Percentiles rank a stretch among this genome's conserved stretches.
phyloP scores from a whole-genome alignment of 805 yeast species.

The Candida vaughaniae region DNA sequence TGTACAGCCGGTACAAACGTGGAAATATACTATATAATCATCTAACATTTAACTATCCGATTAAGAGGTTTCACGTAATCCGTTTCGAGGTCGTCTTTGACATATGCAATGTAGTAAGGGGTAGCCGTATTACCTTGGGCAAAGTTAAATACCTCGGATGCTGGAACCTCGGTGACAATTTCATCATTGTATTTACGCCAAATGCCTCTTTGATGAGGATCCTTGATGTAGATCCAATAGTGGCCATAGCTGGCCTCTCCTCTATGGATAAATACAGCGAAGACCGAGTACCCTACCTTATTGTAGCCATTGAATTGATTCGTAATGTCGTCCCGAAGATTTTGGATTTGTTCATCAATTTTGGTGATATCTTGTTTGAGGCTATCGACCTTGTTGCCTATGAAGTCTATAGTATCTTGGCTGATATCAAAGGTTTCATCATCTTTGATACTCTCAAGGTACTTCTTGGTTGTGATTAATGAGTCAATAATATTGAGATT shows the following conservation, averaged over 20 bases:
- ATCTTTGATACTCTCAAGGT: slow-evolving; percentile 46
- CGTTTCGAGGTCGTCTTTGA: slow-evolving; percentile 56
- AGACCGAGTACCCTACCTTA: slow-evolving; percentile 72
- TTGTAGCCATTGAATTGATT: slow-evolving; percentile 62
- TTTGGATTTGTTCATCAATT: slow-evolving; percentile 41
- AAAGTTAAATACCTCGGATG: slow-evolving; percentile 65
- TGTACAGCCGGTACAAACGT: neutral
- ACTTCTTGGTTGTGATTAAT: slow-evolving; percentile 55
- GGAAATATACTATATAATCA: neutral
- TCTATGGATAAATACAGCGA: slow-evolving; percentile 90
- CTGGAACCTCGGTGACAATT: slow-evolving; percentile 76
- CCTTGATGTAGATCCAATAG: slow-evolving; percentile 93
- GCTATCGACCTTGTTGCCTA: slow-evolving; percentile 46
- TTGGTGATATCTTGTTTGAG: slow-evolving; percentile 46
- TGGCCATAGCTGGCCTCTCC: slow-evolving; percentile 97
- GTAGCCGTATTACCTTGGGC: slow-evolving; percentile 78
- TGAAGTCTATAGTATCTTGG: slow-evolving; percentile 45
- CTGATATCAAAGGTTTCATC: slow-evolving; percentile 30
- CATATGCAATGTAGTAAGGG: slow-evolving; percentile 88
- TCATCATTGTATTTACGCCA: slow-evolving; percentile 95
- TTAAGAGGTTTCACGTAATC: slow-evolving; percentile 64
- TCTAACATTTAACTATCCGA: slow-evolving; percentile 30
- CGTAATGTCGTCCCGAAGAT: slow-evolving; percentile 49
- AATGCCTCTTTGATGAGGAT: slow-evolving; percentile 56
- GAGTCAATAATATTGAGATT: slow-evolving; percentile 37